Evolutionary conservation across 2,329 filamentous ascomycete species (phyloP).

Genomic region (Gnomoniopsis sp.): DNA sequence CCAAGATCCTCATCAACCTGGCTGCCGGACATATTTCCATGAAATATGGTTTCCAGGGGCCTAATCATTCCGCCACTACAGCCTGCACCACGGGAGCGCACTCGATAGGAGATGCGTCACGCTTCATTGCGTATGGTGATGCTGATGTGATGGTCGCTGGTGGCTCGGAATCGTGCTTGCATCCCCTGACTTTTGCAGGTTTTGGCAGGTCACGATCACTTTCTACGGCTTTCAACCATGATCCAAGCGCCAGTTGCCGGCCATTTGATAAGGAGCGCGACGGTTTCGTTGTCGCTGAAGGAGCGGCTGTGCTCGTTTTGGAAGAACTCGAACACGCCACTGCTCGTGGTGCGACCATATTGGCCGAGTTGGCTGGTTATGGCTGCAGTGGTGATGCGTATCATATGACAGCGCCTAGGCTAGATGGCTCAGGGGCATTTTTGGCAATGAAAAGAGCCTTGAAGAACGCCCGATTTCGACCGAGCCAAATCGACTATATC

Average conservation of each 20-base stretch:
- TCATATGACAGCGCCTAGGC: slow-evolving; percentile 87
- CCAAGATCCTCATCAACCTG: slow-evolving; percentile 88
- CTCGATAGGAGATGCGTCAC: slow-evolving; percentile 88
- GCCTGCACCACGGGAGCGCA: slow-evolving; percentile 96
- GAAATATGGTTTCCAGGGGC: slow-evolving; percentile 82
- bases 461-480: slow-evolving; percentile 65
- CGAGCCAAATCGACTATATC: slow-evolving; percentile 77
- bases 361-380: slow-evolving; percentile 86
- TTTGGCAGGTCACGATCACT: slow-evolving; percentile 87
- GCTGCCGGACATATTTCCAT: slow-evolving; percentile 94
- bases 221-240: slow-evolving; percentile 74
- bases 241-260: slow-evolving; percentile 68
- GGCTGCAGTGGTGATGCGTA: slow-evolving; percentile 87
- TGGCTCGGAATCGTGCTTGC: slow-evolving; percentile 91
- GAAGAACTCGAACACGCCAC: slow-evolving; percentile 90
- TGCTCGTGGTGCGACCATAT: slow-evolving; percentile 72
- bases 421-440: slow-evolving; percentile 77
- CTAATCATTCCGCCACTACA: slow-evolving; percentile 89
- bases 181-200: slow-evolving; percentile 87
- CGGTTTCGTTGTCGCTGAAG: slow-evolving; percentile 92
- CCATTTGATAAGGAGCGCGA: slow-evolving; percentile 79
- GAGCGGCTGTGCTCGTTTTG: slow-evolving; percentile 80
- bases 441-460: slow-evolving; percentile 84
- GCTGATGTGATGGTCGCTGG: slow-evolving; percentile 96
- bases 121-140: slow-evolving; percentile 87